A percentile compares a stretch with the other conserved stretches of the same genome.
These are phyloP conservation scores for Claviceps pazoutovae DNA, from an alignment of 2,329 filamentous ascomycete species.

Conservation along the genomic window DNA sequence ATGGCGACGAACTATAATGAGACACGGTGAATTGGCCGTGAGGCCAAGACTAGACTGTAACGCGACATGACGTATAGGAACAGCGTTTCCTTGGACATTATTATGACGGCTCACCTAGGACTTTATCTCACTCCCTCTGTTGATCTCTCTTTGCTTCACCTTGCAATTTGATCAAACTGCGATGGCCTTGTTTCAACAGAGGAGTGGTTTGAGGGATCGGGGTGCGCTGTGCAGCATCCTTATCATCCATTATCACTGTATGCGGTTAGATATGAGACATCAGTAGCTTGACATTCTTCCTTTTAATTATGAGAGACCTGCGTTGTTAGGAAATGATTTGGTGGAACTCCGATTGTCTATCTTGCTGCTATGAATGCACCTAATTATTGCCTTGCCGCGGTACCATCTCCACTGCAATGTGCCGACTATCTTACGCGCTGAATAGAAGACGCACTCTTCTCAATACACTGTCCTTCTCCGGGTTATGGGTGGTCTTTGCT, in stretches of 20 bases:
- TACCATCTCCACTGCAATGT: no score
- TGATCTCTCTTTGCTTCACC: background rate
- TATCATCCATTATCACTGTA: background rate
- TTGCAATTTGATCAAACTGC: background rate
- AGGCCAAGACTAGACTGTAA: background rate
- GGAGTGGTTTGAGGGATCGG: background rate
- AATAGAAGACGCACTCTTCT: slow-evolving; percentile 61
- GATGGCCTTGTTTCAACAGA: background rate
- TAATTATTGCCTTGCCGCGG: background rate
- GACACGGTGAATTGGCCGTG: background rate
- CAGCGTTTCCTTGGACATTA: background rate
- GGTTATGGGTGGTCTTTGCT: slow-evolving; percentile 99
- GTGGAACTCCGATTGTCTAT: background rate
- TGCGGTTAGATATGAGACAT: background rate
- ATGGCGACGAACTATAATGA: slow-evolving; percentile 1
- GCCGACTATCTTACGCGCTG: slow-evolving; percentile 41
- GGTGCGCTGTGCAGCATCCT: background rate
- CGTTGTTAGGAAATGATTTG: background rate
- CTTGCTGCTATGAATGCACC: background rate
- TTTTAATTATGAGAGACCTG: background rate
- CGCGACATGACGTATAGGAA: background rate
- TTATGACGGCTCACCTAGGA: background rate
- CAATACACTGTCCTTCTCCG: slow-evolving; percentile 95
- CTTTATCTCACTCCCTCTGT: background rate
- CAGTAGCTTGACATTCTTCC: background rate